These are phyloP conservation scores for Micromonas pusilla DNA, from an alignment of 139 green algal genomes.

Conservation along the genomic window DNA sequence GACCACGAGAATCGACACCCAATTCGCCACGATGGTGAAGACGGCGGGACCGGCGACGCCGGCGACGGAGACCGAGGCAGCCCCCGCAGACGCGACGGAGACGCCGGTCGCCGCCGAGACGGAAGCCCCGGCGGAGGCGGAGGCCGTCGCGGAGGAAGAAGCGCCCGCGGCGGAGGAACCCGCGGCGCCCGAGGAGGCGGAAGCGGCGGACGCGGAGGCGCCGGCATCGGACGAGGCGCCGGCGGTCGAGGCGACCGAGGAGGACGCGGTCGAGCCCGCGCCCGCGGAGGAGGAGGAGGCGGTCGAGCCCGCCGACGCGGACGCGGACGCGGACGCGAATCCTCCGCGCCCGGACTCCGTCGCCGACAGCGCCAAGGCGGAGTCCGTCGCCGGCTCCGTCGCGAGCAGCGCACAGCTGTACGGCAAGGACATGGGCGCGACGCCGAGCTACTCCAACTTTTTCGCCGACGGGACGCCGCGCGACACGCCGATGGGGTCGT, in stretches of 20 bases:
- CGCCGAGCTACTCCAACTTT: too few relatives aligned
- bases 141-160: not conserved
- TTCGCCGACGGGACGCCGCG: too few relatives aligned
- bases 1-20: too few relatives aligned
- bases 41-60: not conserved
- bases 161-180: not conserved
- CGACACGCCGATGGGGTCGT: too few relatives aligned
- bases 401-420: too few relatives aligned
- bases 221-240: not conserved
- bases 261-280: not conserved
- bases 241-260: not conserved
- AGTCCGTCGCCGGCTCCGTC: too few relatives aligned
- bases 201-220: not conserved
- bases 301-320: too few relatives aligned
- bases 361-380: too few relatives aligned
- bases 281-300: too few relatives aligned
- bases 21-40: not conserved
- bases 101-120: not conserved
- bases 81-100: not conserved
- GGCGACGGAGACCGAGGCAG: not conserved
- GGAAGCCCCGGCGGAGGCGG: not conserved
- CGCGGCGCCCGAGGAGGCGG: not conserved
- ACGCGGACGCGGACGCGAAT: too few relatives aligned
- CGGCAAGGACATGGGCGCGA: too few relatives aligned
- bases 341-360: too few relatives aligned